A percentile compares a stretch with the other conserved stretches of the same genome.
phyloP scores from a whole-genome alignment of 2,329 filamentous ascomycete genomes.

The Cladosporium sp. region DNA sequence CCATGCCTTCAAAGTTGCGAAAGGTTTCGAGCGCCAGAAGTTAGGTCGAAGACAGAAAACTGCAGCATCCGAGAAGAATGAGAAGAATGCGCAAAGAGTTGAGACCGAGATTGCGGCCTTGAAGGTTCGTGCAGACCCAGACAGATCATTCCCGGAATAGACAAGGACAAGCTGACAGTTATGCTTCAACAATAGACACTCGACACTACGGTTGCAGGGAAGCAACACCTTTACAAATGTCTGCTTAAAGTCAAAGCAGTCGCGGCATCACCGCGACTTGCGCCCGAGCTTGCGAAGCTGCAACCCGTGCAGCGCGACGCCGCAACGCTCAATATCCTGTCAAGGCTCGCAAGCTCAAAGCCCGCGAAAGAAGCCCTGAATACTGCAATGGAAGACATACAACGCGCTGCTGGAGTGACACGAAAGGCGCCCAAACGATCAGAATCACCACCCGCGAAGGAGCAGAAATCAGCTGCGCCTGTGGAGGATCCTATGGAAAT shows the following conservation, averaged over 20 bases:
- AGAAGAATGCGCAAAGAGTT: conserved; percentile 51
- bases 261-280: conserved; percentile 46
- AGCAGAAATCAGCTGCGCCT: background rate
- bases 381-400: conserved; percentile 39
- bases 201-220: conserved; percentile 46
- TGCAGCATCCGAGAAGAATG: conserved; percentile 43
- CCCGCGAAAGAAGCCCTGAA: conserved; percentile 53
- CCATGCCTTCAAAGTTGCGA: conserved; percentile 65
- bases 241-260: conserved; percentile 55
- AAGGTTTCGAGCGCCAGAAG: conserved; percentile 74
- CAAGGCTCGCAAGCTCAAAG: conserved; percentile 55
- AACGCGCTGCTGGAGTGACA: conserved; percentile 33
- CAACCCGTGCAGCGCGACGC: conserved; percentile 37
- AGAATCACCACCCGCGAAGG: background rate
- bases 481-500: conserved; percentile 7
- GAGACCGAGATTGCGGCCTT: conserved; percentile 57
- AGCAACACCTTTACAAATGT: conserved; percentile 53
- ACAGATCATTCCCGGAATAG: background rate
- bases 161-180: conserved; percentile 4
- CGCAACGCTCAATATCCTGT: conserved; percentile 53
- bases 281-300: conserved; percentile 35
- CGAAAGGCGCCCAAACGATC: conserved; percentile 3
- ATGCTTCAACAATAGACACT: conserved; percentile 38
- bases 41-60: conserved; percentile 58
- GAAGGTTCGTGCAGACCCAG: conserved; percentile 43